Evolutionary conservation across 805 yeast species (phyloP).

Genomic region (Debaryomyces castellii): DNA sequence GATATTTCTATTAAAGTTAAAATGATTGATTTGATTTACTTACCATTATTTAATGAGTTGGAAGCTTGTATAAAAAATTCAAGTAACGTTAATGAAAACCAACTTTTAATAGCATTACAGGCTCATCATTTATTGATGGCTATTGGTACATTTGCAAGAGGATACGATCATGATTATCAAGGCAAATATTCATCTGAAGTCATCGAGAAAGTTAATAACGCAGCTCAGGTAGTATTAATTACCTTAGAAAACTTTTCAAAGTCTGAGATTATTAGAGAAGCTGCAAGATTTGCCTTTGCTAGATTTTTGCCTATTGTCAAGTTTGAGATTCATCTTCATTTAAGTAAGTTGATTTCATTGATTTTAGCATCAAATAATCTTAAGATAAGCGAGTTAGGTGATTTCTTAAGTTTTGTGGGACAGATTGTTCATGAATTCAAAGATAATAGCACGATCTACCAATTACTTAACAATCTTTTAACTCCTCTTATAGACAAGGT

Average conservation of each 20-base stretch:
- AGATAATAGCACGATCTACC: slow-evolving; percentile 65
- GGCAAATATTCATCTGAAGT: slow-evolving; percentile 37
- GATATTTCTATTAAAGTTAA: slow-evolving; percentile 30
- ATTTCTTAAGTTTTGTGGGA: slow-evolving; percentile 81
- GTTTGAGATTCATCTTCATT: slow-evolving; percentile 43
- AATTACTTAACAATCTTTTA: slow-evolving; percentile 68
- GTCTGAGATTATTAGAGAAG: slow-evolving; percentile 72
- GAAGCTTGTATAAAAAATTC: slow-evolving; percentile 54
- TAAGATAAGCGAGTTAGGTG: slow-evolving; percentile 65
- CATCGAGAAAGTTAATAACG: slow-evolving; percentile 50
- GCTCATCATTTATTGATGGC: slow-evolving; percentile 88
- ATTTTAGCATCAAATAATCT: slow-evolving; percentile 57
- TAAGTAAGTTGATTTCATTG: slow-evolving; percentile 68
- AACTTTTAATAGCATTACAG: slow-evolving; percentile 54
- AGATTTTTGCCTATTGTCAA: slow-evolving; percentile 76
- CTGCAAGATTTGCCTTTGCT: slow-evolving; percentile 84
- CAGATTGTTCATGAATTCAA: slow-evolving; percentile 82
- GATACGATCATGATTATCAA: slow-evolving; percentile 58
- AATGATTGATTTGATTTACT: slow-evolving; percentile 64
- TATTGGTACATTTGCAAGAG: slow-evolving; percentile 85
- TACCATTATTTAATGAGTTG: slow-evolving; percentile 71
- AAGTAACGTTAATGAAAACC: slow-evolving; percentile 32
- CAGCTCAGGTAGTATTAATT: slow-evolving; percentile 80
- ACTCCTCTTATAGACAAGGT: slow-evolving; percentile 73
- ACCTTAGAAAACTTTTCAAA: slow-evolving; percentile 75